A percentile compares a stretch with the other conserved stretches of the same genome.
phyloP scores from a whole-genome alignment of 192 early-diverging fungal genomes.

The Podila verticillata region DNA sequence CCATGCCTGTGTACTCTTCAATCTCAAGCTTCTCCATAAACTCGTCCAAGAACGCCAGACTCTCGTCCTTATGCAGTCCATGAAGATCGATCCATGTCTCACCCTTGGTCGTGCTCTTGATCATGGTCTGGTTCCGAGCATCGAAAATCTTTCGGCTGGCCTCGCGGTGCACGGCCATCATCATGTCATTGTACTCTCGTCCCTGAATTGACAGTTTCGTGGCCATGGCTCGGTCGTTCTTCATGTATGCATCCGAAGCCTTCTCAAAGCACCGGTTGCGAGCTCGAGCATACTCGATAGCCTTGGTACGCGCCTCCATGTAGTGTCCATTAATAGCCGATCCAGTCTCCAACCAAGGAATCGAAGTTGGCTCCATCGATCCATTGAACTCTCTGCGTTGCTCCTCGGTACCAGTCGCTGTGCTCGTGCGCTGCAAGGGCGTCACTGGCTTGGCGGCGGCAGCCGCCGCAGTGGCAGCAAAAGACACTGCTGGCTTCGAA shows the following conservation, averaged over 20 bases:
- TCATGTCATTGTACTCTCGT: slow-evolving; percentile 56
- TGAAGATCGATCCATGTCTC: slow-evolving; percentile 64
- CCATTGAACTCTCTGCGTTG: slow-evolving; percentile 13
- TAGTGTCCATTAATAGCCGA: slow-evolving; percentile 50
- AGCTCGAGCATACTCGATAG: slow-evolving; percentile 56
- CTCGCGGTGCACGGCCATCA: slow-evolving; percentile 57
- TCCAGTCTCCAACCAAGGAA: slow-evolving; percentile 64
- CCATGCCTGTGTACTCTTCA: slow-evolving; percentile 50
- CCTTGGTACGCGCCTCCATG: slow-evolving; percentile 52
- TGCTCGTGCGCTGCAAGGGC: slow-evolving; percentile 13
- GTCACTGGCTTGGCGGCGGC: slow-evolving; percentile 51
- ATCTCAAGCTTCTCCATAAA: slow-evolving; percentile 50
- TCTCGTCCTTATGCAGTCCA: slow-evolving; percentile 62
- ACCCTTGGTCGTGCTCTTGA: slow-evolving; percentile 22
- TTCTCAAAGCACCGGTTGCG: slow-evolving; percentile 59
- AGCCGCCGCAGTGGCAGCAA: slow-evolving; percentile 44
- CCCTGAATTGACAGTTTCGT: slow-evolving; percentile 54
- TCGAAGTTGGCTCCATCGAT: slow-evolving; percentile 18
- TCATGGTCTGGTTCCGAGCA: slow-evolving; percentile 41
- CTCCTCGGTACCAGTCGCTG: slow-evolving; percentile 2
- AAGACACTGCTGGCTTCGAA: slow-evolving; percentile 12
- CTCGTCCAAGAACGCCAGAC: slow-evolving; percentile 52
- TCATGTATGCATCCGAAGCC: slow-evolving; percentile 55
- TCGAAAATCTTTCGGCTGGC: slow-evolving; percentile 61
- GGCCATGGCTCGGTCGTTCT: slow-evolving; percentile 56